Evolutionary conservation across 148 eudicot species (phyloP), one percentile per base, ranked within the genome.

Genomic region (Rhododendron mucronatum): DNA sequence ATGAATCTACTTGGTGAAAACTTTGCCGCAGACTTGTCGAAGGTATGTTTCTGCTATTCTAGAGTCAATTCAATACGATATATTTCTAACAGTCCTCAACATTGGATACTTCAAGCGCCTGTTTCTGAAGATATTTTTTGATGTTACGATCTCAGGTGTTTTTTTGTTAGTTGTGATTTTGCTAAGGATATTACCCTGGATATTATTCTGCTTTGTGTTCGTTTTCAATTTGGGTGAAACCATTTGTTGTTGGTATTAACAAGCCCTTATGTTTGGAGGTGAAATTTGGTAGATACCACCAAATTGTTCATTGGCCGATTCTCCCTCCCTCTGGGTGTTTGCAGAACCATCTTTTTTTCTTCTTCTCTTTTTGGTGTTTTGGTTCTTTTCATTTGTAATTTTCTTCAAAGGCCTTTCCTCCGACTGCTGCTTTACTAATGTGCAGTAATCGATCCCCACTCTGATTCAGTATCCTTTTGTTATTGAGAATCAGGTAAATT

Each of bases 1-100:
- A 91, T 85, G 87, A 92, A 86, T 90, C 92, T 97, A 84, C 94
- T 95, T 87, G 88, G 92, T 76, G 92, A 93, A 86, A 94, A 94
- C 84, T 93, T 90, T 77, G 88, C 96, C 80, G 88, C 90, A 0
- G 98, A 95, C 87, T 92, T 86, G 85, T 93, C 95, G 71, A 95
- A 88, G 98, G 99, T 95, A 91, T 80, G 55, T 73, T 78, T n/a
- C 39, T 67, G 83, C 16, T 55, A 78, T 47, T 83, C 83, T 28
- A 33, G 4, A 55, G 21, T 30, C 30, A 30, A 30, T 30, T 80
- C 39, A 73, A 20, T 12, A 26, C 26, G 39, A 85, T 7, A 37
- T 69, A 71, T n/a, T 55, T 35, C 78, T 48, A 20, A 10, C 23
- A 35, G 51, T 81, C 28, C 21, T 50, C n/a, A 86, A 13, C 15